Conservation (phyloP, 805 yeast species). For the Candida coleopterorum region DNA sequence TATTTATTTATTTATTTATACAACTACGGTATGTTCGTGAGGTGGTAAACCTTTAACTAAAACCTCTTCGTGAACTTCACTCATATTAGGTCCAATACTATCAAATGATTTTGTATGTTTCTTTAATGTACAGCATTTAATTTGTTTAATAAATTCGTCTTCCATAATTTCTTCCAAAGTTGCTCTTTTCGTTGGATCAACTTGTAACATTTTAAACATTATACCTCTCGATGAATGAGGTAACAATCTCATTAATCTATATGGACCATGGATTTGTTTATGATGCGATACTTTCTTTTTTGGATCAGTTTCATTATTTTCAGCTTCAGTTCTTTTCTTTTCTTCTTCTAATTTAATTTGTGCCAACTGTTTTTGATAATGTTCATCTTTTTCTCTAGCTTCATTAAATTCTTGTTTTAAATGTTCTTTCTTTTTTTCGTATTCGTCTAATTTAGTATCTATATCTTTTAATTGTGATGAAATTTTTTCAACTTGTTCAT, state of each 20-base stretch:
- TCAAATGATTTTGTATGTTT: conserved; percentile 16
- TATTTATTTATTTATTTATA: background rate
- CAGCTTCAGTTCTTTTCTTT: conserved; percentile 11
- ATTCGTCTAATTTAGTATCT: conserved; percentile 32
- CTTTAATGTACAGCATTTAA: conserved; percentile 54
- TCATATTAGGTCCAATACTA: conserved; percentile 20
- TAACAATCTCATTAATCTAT: conserved; percentile 70
- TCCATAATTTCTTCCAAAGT: conserved; percentile 58
- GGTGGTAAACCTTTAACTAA: conserved; percentile 32
- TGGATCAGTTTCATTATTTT: conserved; percentile 12
- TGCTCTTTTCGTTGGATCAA: conserved; percentile 61
- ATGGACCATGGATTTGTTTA: conserved; percentile 75
- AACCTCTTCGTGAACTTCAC: conserved; percentile 34
- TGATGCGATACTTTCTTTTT: conserved; percentile 32
- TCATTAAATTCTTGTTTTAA: conserved; percentile 29
- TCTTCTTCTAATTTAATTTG: conserved; percentile 8
- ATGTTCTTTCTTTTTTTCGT: conserved; percentile 30
- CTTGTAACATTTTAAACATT: conserved; percentile 57
- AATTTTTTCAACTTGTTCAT: conserved; percentile 29
- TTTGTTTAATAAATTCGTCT: conserved; percentile 69
- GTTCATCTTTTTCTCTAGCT: conserved; percentile 10
- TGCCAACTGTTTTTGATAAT: conserved; percentile 7
- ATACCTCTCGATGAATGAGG: conserved; percentile 84
- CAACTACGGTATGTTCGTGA: conserved; percentile 38
- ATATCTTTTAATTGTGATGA: conserved; percentile 32